phyloP scores from a whole-genome alignment of 2,329 filamentous ascomycete species.

The Colletotrichum lini region DNA sequence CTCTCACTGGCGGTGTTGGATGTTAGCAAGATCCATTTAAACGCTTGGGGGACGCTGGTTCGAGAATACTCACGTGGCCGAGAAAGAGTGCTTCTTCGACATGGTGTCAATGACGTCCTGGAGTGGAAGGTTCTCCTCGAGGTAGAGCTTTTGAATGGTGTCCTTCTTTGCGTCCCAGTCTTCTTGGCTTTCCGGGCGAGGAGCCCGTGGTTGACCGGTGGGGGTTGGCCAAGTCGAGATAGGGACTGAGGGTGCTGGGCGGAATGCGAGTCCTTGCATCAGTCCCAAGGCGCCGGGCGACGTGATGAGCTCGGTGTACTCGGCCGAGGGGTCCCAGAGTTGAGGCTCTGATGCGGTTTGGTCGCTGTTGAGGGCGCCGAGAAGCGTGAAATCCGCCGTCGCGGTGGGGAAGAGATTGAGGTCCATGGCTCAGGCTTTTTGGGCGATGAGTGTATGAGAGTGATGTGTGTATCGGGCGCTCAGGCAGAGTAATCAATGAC shows the following conservation, averaged over 20 bases:
- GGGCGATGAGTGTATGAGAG: neutral
- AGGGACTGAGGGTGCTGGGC: neutral
- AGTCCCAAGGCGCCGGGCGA: neutral
- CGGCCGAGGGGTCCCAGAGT: no score
- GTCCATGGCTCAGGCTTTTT: neutral
- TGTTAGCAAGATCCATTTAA: neutral
- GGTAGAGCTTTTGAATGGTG: neutral
- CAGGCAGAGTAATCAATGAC: neutral
- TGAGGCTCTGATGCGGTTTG: neutral
- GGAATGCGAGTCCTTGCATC: neutral
- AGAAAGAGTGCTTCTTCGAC: neutral
- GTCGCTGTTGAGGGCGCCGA: neutral
- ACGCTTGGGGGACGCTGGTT: no score
- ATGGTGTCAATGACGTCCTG: neutral
- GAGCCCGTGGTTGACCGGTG: neutral
- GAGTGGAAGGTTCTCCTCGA: neutral
- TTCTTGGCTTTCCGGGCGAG: neutral
- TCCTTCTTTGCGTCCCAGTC: neutral
- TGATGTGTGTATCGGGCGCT: no score
- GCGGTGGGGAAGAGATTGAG: neutral
- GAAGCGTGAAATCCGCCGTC: neutral
- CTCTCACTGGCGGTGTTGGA: neutral
- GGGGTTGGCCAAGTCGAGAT: neutral
- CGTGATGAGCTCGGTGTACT: neutral
- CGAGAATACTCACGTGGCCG: constrained; percentile 4